Base-by-base conservation (phyloP, 192 early-diverging fungal species). In the Rhizoclosmatium globosum region DNA sequence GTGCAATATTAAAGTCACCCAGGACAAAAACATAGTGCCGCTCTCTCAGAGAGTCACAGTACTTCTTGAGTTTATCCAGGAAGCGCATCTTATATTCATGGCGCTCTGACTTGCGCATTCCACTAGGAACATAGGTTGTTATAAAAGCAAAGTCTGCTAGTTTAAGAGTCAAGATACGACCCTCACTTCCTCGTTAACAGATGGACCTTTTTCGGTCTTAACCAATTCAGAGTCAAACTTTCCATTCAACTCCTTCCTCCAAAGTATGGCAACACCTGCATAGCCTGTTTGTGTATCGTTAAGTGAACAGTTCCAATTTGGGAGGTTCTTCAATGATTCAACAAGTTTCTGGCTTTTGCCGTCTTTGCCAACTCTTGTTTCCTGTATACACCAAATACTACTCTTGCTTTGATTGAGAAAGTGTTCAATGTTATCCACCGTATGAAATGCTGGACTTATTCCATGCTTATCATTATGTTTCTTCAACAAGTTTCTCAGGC, bases 1-100 rank as follows among this genome's bases (percentile, higher is more conserved):
- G 70, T 21, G 70, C 70, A 23, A 72, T n/a, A 39, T 72, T 72
- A 56, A 72, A 57, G 50, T 72, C 70, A n/a, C 47, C 70, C 11
- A n/a, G 7, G 7, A 72, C 19, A 19, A 72, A 46, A 6, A 72
- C 70, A 50, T 31, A 17, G 53, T 72, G 39, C 15, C 13, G 4
- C 21, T 50, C 39, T 31, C 4, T 11, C 3, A 72, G 53, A 4
- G 58, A 9, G 7, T 39, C 53, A 46, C 31, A 44, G 1, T 72
- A 31, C 4, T 4, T 13, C 46, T 56, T 56, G 4, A 72, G 39
- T 39, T 72, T 41, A 19, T 72, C 46, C 39, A 72, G n/a, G 53
- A 72, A 72, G 21, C n/a, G 7, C 21, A 72, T 13, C 39, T 72
- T 72, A 57, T 56, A 72, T 3, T 57, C 48, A 11, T 72, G 70